These are phyloP conservation scores for Mrakia frigida DNA, from an alignment of 768 basidiomycete species.

Conservation along the genomic window DNA sequence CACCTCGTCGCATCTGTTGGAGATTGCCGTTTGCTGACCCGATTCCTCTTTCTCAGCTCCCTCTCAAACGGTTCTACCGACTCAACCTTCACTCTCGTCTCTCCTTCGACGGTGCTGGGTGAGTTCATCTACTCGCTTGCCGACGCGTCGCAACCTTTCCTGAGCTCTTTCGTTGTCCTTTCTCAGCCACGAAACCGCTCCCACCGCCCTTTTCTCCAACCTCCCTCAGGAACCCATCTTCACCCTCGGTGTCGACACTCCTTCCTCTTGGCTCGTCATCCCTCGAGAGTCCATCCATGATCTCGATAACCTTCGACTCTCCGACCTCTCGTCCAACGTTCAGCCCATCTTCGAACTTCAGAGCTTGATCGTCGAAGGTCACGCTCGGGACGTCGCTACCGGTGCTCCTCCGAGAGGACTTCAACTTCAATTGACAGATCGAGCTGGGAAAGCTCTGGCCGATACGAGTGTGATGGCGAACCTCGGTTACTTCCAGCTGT, in stretches of 20 bases:
- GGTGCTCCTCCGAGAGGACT: constrained; percentile 77
- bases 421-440: constrained; percentile 70
- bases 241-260: constrained; percentile 88
- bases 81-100: constrained; percentile 60
- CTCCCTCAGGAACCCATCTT: constrained; percentile 84
- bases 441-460: constrained; percentile 51
- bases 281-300: constrained; percentile 84
- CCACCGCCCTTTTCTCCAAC: constrained; percentile 57
- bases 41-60: constrained; percentile 53
- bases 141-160: background rate
- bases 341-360: constrained; percentile 66
- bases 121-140: constrained; percentile 37
- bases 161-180: background rate
- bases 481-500: constrained; percentile 88
- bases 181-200: background rate
- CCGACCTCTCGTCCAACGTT: constrained; percentile 51
- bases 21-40: background rate
- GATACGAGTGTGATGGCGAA: constrained; percentile 93
- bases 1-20: background rate
- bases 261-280: constrained; percentile 85
- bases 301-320: constrained; percentile 89
- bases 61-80: constrained; percentile 87
- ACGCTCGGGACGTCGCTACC: constrained; percentile 68
- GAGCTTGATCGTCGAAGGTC: constrained; percentile 87
- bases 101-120: constrained; percentile 68